Evolutionary conservation across 169 alveolate species (phyloP).

Genomic region (Neospora caninum): DNA sequence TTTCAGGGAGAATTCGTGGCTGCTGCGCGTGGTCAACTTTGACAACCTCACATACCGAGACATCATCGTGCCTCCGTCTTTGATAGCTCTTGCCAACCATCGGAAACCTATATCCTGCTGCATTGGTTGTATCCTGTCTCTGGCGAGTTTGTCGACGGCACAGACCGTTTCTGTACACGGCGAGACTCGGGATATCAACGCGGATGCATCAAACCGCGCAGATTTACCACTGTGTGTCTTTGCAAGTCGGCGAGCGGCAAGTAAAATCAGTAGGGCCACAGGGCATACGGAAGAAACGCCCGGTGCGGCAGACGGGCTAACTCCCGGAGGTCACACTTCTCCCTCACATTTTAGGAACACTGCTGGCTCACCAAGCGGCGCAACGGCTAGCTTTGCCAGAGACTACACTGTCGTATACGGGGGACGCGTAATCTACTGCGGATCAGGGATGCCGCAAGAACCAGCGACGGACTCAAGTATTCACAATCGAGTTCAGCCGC

Average conservation of each 20-base stretch:
- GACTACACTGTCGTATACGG: neutral
- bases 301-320: neutral
- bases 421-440: neutral
- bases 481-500: neutral
- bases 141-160: neutral
- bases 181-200: no score
- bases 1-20: neutral
- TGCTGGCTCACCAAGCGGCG: neutral
- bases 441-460: neutral
- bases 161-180: no score
- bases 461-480: neutral
- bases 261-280: no score
- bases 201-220: no score
- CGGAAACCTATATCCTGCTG: neutral
- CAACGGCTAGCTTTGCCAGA: neutral
- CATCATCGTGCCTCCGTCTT: neutral
- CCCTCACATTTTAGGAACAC: neutral
- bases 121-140: neutral
- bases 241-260: no score
- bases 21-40: neutral
- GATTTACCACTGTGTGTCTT: no score
- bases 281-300: no score
- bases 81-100: neutral
- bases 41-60: constrained; percentile 14
- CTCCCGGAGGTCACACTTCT: neutral